A percentile compares a stretch with the other conserved stretches of the same genome.
phyloP scores from a whole-genome alignment of 169 alveolate species.

The Plasmodium coatneyi region DNA sequence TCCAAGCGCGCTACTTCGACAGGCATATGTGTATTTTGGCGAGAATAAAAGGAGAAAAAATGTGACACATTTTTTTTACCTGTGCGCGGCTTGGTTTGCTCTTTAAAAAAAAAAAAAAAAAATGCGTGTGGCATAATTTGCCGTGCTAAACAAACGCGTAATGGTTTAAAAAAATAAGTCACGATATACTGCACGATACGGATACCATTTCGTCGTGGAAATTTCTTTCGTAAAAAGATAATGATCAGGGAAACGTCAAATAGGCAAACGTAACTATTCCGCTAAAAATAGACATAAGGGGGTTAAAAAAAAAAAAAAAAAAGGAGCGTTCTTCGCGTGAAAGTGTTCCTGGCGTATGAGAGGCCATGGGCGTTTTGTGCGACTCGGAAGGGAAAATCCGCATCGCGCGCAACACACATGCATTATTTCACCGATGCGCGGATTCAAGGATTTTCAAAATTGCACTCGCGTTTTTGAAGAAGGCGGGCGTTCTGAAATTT shows the following conservation, averaged over 20 bases:
- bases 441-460: not conserved
- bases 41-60: not conserved
- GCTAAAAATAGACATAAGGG: constrained; percentile 3
- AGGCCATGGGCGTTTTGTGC: not conserved
- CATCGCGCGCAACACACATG: not conserved
- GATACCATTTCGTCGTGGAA: constrained; percentile 1
- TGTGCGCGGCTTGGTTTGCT: not conserved
- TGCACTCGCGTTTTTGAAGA: not conserved
- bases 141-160: not conserved
- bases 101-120: constrained; percentile 19
- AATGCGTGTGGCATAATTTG: not conserved
- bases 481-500: not conserved
- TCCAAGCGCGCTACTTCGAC: not conserved
- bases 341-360: not conserved
- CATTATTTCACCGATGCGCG: not conserved
- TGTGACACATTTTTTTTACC: not conserved
- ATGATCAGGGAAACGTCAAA: not conserved
- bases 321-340: not conserved
- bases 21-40: not conserved
- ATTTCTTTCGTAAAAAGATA: not conserved
- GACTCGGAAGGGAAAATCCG: not conserved
- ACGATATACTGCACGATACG: not conserved
- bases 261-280: not conserved
- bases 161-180: not conserved
- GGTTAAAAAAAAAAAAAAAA: not conserved